Percentiles rank a stretch among this genome's conserved stretches.
phyloP scores from a whole-genome alignment of 2,329 filamentous ascomycete genomes.

The Zymoseptoria ardabiliae region DNA sequence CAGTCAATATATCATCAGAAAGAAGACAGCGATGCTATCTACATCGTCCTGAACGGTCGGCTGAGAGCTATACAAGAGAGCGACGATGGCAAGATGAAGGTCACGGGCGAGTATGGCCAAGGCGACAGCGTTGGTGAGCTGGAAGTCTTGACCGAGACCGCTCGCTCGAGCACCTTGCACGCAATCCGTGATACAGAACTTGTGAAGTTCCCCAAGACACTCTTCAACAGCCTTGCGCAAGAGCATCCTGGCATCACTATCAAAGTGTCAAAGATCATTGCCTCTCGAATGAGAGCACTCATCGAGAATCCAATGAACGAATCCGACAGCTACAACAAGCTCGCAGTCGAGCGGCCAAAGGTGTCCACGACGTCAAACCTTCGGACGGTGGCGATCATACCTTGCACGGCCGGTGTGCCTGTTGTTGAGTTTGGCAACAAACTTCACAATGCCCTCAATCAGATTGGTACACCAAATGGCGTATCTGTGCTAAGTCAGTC shows the following conservation, averaged over 20 bases:
- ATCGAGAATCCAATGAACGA: slow-evolving; percentile 68
- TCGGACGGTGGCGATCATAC: slow-evolving; percentile 83
- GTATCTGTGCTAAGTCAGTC: slow-evolving; percentile 90
- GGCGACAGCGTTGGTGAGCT: slow-evolving; percentile 96
- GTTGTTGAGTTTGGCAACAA: slow-evolving; percentile 92
- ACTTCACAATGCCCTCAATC: slow-evolving; percentile 76
- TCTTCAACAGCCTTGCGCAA: slow-evolving; percentile 95
- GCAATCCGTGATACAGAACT: slow-evolving; percentile 95
- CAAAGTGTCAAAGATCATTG: slow-evolving; percentile 98
- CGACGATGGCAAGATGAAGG: slow-evolving; percentile 72
- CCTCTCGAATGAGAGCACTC: slow-evolving; percentile 82
- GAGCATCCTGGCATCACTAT: slow-evolving; percentile 98
- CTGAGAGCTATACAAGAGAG: slow-evolving; percentile 77
- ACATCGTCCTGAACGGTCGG: slow-evolving; percentile 91
- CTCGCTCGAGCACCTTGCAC: slow-evolving; percentile 82
- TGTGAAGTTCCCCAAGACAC: slow-evolving; percentile 86
- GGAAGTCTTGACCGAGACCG: slow-evolving; percentile 91
- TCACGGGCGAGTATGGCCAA: slow-evolving; percentile 88
- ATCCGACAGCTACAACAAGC: slow-evolving; percentile 35
- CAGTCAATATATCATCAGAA: slow-evolving; percentile 90
- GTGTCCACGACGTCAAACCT: slow-evolving; percentile 85
- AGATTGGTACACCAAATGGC: slow-evolving; percentile 83
- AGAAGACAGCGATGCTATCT: slow-evolving; percentile 96
- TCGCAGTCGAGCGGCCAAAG: slow-evolving; percentile 49
- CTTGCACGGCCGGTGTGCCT: slow-evolving; percentile 83